Base-by-base conservation (phyloP, 2,329 filamentous ascomycete species). In the Diplodia scrobiculata region DNA sequence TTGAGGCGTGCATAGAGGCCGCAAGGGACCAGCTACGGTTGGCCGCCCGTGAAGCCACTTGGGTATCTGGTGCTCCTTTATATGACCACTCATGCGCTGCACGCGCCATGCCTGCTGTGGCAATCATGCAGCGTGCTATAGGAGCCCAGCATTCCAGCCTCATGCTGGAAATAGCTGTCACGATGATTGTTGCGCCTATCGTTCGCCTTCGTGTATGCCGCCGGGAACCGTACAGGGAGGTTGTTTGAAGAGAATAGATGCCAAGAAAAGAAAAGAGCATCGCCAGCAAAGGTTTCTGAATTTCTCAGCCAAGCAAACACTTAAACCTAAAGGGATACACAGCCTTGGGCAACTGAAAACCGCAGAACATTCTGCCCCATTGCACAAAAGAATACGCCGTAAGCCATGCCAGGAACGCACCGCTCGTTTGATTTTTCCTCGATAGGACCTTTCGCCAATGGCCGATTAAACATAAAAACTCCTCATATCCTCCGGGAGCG, bases 391-490 rank as follows among this genome's bases (percentile, higher is more conserved):
- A 45, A 29, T 62, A 62, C 58, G 58, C 58, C 58, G 21, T 50
- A 62, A 59, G 38, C 54, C 54, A 59, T 59, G 54, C 54, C 38
- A 47, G 13, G 27, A 62, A 62, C 48, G 41, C 58, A 62, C 58
- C 45, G 58, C 45, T 62, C 11, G 27, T 62, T 45, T 50, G 48
- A 36, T 62, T 50, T 62, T 50, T 14, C 19, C 41, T 7, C 27
- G 17, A 50, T 14, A 19, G 17, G n/a, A n/a, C 45, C 45, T 7
- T 19, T 45, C 54, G 38, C 38, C 21, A 19, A 32, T 25, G 25
- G 34, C 32, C 27, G 11, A 60, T 27, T 29, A 62, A 32, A 29
- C 9, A 50, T 11, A 36, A 17, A 19, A 62, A 48, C n/a, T 29
- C 54, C 19, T 21, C 27, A n/a, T 55, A 55, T 38, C 11, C 13